Percentiles rank a stretch among this genome's conserved stretches.
These are phyloP conservation scores for Cordia subcordata DNA, from an alignment of 257 asterid species.

Conservation along the genomic window DNA sequence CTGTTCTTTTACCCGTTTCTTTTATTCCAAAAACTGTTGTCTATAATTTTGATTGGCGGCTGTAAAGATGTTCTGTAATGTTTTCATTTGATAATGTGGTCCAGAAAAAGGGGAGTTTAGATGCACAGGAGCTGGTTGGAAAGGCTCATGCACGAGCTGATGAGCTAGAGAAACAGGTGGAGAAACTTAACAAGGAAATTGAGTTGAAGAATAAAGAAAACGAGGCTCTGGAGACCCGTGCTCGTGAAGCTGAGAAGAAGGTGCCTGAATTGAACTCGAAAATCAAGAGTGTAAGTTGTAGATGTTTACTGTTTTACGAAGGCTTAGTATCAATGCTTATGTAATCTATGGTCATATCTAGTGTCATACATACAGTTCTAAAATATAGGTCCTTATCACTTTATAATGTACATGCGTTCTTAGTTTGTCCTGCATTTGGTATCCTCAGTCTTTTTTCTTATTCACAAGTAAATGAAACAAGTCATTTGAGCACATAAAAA, in stretches of 20 bases:
- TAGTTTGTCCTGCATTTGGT: too few species aligned
- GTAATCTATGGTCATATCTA: too few species aligned
- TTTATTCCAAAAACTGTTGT: conserved; percentile 2
- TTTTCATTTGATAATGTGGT: conserved; percentile 14
- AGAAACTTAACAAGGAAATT: conserved; percentile 49
- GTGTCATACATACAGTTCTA: too few species aligned
- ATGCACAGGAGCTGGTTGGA: conserved; percentile 54
- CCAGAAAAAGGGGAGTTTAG: conserved; percentile 51
- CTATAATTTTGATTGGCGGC: neutral
- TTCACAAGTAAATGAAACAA: too few species aligned
- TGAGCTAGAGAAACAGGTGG: conserved; percentile 67
- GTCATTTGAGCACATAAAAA: too few species aligned
- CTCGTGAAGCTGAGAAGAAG: conserved; percentile 54
- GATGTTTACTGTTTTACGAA: neutral
- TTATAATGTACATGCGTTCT: too few species aligned
- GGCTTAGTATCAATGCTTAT: neutral
- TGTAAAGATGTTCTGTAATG: neutral
- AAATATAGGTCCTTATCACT: too few species aligned
- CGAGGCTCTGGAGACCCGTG: conserved; percentile 46
- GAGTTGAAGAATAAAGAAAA: conserved; percentile 47
- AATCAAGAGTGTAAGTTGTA: conserved; percentile 48
- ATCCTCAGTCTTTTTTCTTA: too few species aligned
- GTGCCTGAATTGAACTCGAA: conserved; percentile 46
- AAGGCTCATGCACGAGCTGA: conserved; percentile 70
- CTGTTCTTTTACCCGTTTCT: neutral